Evolutionary conservation across 176 grass and related monocot species (phyloP), one percentile per base, ranked within the genome.

Genomic region (Zoysia japonica): DNA sequence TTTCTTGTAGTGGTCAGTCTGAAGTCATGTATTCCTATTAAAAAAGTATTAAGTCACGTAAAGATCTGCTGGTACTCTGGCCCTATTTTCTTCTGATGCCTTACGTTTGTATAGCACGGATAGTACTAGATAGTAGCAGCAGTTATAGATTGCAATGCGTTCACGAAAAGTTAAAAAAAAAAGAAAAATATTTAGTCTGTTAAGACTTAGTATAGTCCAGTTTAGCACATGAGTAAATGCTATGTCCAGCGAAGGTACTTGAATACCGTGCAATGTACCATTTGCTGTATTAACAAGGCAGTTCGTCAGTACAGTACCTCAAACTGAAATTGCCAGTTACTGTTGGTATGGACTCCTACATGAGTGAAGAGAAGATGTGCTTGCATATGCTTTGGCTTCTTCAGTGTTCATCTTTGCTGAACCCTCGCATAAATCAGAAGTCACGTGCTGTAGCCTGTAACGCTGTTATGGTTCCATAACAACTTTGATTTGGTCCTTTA

Each of bases 31-130:
- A 28, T 28, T 28, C 28, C 28, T 28, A 28, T 28, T 28, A 28
- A 28, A 28, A 28, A 28, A 84, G 80, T 74, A 70, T 74, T 65
- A 74, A 88, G 80, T 72, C 75, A 74, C 84, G 81, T 88, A 63
- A 68, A 76, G 72, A 61, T 46, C 28, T 28, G 28, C 51, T 53
- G 15, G 49, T 73, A 83, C 74, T 68, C 45, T 47, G 61, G 53
- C 37, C 70, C 17, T 69, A 68, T 67, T 77, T 82, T 40, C 67
- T 78, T 85, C 78, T 55, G 82, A 80, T 81, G 48, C 65, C 79
- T 79, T 70, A 41, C 57, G 11, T 55, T 35, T 88, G 46, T 35
- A 12, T 42, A 64, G 43, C 71, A 76, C 44, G 28, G 28, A 28
- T 28, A 28, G 36, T 47, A 7, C 17, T 14, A 20, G 46, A 12